phyloP scores from a whole-genome alignment of 2,329 filamentous ascomycete genomes.

The Pyrenophora seminiperda region DNA sequence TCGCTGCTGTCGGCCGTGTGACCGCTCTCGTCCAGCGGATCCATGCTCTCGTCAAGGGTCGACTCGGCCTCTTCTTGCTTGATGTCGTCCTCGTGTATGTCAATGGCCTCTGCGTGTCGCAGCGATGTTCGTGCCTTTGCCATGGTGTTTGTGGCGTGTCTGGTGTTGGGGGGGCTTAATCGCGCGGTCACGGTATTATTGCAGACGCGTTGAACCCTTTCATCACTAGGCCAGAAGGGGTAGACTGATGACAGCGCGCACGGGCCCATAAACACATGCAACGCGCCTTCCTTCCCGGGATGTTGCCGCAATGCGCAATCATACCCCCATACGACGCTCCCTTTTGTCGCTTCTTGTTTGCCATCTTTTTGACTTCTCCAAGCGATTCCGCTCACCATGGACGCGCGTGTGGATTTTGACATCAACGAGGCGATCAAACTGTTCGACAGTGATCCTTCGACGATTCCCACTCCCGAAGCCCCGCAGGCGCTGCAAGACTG shows the following conservation, averaged over 20 bases:
- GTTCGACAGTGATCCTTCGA: constrained; percentile 90
- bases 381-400: constrained; percentile 60
- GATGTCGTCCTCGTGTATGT: constrained; percentile 35
- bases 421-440: constrained; percentile 96
- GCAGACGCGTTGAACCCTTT: constrained; percentile 18
- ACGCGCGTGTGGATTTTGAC: constrained; percentile 76
- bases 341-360: constrained; percentile 24
- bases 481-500: constrained; percentile 83
- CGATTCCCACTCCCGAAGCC: constrained; percentile 84
- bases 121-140: constrained; percentile 38
- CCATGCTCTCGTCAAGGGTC: constrained; percentile 55
- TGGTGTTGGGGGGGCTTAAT: constrained; percentile 16
- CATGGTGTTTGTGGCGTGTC: constrained; percentile 28
- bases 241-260: constrained; percentile 14
- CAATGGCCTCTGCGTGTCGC: constrained; percentile 34
- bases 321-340: constrained; percentile 17
- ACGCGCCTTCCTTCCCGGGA: constrained; percentile 24
- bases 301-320: constrained; percentile 17
- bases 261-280: constrained; percentile 26
- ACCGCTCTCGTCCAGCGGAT: constrained; percentile 57
- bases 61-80: constrained; percentile 48
- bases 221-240: constrained; percentile 21
- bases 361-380: constrained; percentile 15
- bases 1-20: constrained; percentile 52
- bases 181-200: constrained; percentile 10